Conservation (phyloP, 148 eudicot species). For the Cornus controversa region DNA sequence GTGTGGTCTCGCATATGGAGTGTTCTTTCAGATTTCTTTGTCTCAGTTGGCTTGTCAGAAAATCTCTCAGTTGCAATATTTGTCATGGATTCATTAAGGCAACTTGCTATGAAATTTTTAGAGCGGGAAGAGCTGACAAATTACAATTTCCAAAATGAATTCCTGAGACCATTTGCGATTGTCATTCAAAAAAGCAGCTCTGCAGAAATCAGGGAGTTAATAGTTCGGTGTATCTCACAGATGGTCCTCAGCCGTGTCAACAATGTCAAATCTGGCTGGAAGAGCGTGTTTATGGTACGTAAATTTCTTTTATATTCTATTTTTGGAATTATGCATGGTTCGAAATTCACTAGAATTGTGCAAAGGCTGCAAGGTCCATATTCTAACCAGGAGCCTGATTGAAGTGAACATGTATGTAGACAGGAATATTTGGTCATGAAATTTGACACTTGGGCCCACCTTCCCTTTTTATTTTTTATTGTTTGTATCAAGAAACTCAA, state of each 20-base stretch:
- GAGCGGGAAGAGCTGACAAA: conserved; percentile 99
- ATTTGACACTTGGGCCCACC: too few species aligned
- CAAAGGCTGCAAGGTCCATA: background rate
- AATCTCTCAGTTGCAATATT: conserved; percentile 98
- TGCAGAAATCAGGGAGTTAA: conserved; percentile 90
- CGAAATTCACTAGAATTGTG: background rate
- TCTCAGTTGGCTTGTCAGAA: conserved; percentile 91
- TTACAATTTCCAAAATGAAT: conserved; percentile 98
- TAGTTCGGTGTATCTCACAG: conserved; percentile 95
- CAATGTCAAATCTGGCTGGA: conserved; percentile 99
- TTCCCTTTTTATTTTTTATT: too few species aligned
- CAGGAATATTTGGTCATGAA: background rate
- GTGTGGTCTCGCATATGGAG: conserved; percentile 99
- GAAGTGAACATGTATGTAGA: conserved; percentile 3
- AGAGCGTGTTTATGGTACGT: conserved; percentile 92
- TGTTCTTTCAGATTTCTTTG: conserved; percentile 98
- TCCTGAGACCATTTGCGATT: conserved; percentile 90
- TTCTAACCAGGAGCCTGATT: background rate
- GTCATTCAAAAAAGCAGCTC: conserved; percentile 93
- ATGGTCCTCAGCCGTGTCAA: conserved; percentile 96
- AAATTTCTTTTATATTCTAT: background rate
- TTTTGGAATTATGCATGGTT: background rate
- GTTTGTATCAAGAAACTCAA: too few species aligned
- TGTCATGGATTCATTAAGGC: conserved; percentile 99
- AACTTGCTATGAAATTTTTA: conserved; percentile 96